Conservation (phyloP, 176 grass and related monocot species). For the Saccharum officinarum region DNA sequence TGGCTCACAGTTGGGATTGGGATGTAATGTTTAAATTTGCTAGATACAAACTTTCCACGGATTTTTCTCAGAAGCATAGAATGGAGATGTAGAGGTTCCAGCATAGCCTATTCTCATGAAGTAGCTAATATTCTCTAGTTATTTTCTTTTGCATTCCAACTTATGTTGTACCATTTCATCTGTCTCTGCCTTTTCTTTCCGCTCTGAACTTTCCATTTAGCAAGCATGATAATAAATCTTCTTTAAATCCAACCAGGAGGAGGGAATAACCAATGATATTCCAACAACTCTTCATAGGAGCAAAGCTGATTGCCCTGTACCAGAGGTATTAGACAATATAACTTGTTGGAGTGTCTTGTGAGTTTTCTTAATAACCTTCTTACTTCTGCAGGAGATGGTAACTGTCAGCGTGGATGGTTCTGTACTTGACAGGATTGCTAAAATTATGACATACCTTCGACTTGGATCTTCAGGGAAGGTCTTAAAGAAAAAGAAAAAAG, state of each 20-base stretch:
- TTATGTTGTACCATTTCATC: neutral
- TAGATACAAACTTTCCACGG: neutral
- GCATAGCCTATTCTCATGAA: neutral
- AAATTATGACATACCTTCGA: constrained; percentile 98
- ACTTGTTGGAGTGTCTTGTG: neutral
- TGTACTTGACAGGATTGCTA: constrained; percentile 97
- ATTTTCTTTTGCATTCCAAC: neutral
- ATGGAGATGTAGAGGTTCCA: neutral
- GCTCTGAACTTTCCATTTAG: neutral
- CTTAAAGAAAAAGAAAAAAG: constrained; percentile 98
- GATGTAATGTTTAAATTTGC: neutral
- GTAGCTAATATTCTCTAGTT: neutral
- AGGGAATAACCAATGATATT: constrained; percentile 87
- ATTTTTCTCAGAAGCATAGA: neutral
- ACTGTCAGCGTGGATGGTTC: constrained; percentile 91
- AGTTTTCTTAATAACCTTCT: constrained; percentile 23
- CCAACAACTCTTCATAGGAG: constrained; percentile 97
- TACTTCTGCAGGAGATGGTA: constrained; percentile 82
- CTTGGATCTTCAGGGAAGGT: constrained; percentile 98
- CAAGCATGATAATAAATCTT: neutral
- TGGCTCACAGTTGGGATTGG: neutral
- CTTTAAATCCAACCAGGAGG: constrained; percentile 62
- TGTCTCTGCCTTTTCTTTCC: neutral
- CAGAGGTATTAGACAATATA: constrained; percentile 49
- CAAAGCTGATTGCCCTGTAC: constrained; percentile 90